Evolutionary conservation across 306 rosid species (phyloP).

Genomic region (Castanea mollissima): DNA sequence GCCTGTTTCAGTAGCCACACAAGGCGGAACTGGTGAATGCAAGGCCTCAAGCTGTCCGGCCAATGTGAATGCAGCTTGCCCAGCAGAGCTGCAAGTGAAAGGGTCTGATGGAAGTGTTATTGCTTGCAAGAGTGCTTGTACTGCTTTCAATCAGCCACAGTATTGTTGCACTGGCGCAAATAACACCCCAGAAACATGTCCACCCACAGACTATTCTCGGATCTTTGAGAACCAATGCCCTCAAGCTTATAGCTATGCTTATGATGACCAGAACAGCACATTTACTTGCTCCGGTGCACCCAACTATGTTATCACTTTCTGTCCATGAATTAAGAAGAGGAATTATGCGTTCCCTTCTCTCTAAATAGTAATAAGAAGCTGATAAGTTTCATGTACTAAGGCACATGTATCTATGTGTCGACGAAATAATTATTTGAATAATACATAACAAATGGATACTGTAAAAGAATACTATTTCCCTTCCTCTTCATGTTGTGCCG

Average conservation of each 20-base stretch:
- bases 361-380: neutral
- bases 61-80: constrained; percentile 30
- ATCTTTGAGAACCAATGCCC: constrained; percentile 44
- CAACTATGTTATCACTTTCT: constrained; percentile 35
- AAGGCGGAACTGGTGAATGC: constrained; percentile 30
- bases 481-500: no score
- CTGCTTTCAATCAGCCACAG: constrained; percentile 26
- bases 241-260: constrained; percentile 49
- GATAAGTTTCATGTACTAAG: neutral
- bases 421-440: neutral
- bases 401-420: neutral
- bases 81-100: constrained; percentile 22
- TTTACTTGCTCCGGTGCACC: constrained; percentile 41
- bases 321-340: constrained; percentile 18
- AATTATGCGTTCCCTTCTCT: neutral
- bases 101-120: constrained; percentile 27
- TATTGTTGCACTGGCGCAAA: constrained; percentile 36
- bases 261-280: constrained; percentile 27
- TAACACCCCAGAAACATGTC: constrained; percentile 23
- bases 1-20: constrained; percentile 25
- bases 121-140: constrained; percentile 47
- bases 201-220: constrained; percentile 30
- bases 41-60: constrained; percentile 13
- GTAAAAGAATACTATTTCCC: no score
- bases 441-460: no score